Base-by-base conservation (phyloP, 108 stramenopile genomes). In the Cyclotella choctawhatcheeana region DNA sequence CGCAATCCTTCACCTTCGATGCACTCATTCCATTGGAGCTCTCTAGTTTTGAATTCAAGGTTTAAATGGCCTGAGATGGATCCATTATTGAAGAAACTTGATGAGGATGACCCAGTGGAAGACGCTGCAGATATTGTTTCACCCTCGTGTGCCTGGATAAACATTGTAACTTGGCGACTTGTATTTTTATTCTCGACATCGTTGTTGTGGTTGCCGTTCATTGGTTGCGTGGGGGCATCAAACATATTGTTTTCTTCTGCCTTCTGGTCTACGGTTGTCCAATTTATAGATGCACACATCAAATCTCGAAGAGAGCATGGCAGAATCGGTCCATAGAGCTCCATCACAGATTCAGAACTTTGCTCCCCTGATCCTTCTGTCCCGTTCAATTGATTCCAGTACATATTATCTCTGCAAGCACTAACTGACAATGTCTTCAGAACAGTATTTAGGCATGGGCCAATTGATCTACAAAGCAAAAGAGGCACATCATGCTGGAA, bases 301-400 rank as follows among this genome's bases (percentile, higher is more conserved):
- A 84, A 37, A 71, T 84, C 84, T 22, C 76, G 76, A 17, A 84
- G 35, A n/a, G 84, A 60, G 61, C 88, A 84, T 0, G 90, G 90
- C 34, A 92, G 47, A 43, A 92, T 74, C 6, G 77, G 71, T 0
- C 86, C 86, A 12, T 72, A 66, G 0, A 88, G 44, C 52, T 88
- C 85, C 26, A 82, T 27, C 1, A 70, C 45, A 18, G 81, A 67
- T 47, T 65, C 34, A 8, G 64, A 27, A 25, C 67, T 27, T 26
- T 27, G 51, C 26, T 52, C 54, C 16, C 32, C 7, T 55, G 58
- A 27, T 18, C 7, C 29, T 10, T 69, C 43, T 18, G 50, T 14
- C 20, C n/a, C 43, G 17, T 32, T 55, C 45, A 55, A 30, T 67
- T 78, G 77, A 40, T 58, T 66, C 54, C 55, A 51, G 40, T 80